Percentiles rank a stretch among this genome's conserved stretches.
Evolutionary conservation across 140 eudicot species (phyloP).

Genomic region (Erigeron philadelphicus): DNA sequence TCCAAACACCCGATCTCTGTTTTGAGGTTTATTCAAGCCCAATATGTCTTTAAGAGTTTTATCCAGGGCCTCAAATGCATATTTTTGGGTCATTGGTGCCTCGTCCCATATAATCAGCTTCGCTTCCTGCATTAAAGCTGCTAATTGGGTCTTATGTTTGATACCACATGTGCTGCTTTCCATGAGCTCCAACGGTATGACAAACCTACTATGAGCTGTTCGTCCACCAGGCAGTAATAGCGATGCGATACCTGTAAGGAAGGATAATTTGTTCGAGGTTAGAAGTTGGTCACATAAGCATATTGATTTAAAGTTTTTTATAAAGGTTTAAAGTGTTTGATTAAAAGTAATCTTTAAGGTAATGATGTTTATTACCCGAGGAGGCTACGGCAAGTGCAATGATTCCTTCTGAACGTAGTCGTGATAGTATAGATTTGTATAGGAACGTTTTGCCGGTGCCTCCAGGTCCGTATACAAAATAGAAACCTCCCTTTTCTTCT

Average conservation of each 20-base stretch:
- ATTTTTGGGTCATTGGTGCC: neutral
- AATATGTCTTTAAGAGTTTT: neutral
- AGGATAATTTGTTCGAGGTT: too few relatives aligned
- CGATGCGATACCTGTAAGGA: neutral
- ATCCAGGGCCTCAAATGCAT: neutral
- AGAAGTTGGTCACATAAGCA: too few relatives aligned
- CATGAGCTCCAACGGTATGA: neutral
- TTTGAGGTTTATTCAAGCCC: neutral
- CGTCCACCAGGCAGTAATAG: neutral
- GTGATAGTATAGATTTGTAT: neutral
- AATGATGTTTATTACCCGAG: neutral
- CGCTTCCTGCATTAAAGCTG: neutral
- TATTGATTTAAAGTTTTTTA: too few relatives aligned
- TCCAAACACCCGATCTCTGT: neutral
- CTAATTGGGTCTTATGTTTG: neutral
- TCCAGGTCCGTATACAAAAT: neutral
- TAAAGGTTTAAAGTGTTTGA: too few relatives aligned
- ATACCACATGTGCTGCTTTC: neutral
- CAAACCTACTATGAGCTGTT: neutral
- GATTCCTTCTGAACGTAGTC: neutral
- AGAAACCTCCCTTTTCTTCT: neutral
- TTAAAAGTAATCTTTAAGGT: too few relatives aligned
- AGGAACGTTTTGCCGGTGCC: neutral
- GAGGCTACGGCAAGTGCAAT: neutral
- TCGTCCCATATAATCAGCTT: neutral